These are phyloP conservation scores for Boletus subparvulus DNA, from an alignment of 768 basidiomycete genomes.

Conservation along the genomic window DNA sequence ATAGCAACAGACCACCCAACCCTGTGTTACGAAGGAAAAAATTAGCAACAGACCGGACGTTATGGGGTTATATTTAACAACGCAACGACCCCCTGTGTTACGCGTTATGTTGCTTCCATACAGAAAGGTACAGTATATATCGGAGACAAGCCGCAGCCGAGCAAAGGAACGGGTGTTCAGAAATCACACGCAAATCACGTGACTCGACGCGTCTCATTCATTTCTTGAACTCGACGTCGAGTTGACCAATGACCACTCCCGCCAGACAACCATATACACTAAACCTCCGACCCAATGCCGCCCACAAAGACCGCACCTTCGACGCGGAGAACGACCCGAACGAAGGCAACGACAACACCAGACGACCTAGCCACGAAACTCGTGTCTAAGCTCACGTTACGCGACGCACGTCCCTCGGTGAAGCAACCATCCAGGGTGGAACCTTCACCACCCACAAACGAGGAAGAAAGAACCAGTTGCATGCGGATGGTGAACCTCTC, in stretches of 20 bases:
- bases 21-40: too few relatives aligned
- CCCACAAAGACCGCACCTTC: slow-evolving; percentile 3
- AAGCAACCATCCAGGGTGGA: slow-evolving; percentile 22
- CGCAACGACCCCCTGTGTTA: too few relatives aligned
- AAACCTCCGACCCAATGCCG: slow-evolving; percentile 8
- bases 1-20: too few relatives aligned
- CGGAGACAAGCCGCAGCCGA: too few relatives aligned
- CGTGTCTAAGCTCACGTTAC: slow-evolving; percentile 27
- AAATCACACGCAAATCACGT: slow-evolving; percentile 4
- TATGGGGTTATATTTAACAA: too few relatives aligned
- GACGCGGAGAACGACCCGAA: slow-evolving; percentile 14
- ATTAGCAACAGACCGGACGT: too few relatives aligned
- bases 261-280: not conserved
- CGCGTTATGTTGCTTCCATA: too few relatives aligned
- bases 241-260: too few relatives aligned
- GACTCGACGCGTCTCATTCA: slow-evolving; percentile 8
- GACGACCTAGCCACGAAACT: slow-evolving; percentile 17
- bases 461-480: slow-evolving; percentile 41
- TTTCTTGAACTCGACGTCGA: not conserved
- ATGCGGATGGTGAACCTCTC: slow-evolving; percentile 68
- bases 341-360: slow-evolving; percentile 5
- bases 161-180: too few relatives aligned
- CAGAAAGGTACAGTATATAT: too few relatives aligned
- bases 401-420: slow-evolving; percentile 26
- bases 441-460: slow-evolving; percentile 15